Conservation (phyloP, 352 stramenopile genomes). For the Phytophthora foliorum region DNA sequence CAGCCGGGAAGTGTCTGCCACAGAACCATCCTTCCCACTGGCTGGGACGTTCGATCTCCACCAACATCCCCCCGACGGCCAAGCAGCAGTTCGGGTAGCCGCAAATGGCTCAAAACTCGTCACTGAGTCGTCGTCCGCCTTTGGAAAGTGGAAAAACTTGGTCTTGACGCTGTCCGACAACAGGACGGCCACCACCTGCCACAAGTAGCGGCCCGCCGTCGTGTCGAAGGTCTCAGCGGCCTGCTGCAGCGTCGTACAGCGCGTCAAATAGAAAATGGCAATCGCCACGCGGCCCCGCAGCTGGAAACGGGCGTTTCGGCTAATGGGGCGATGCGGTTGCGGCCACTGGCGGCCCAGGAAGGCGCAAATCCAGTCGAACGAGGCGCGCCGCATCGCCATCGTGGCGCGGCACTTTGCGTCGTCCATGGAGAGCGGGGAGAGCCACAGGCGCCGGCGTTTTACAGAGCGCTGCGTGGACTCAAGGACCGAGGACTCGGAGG, state of each 20-base stretch:
- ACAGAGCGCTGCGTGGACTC: neutral
- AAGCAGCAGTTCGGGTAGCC: constrained; percentile 33
- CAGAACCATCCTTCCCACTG: constrained; percentile 36
- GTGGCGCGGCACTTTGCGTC: constrained; percentile 9
- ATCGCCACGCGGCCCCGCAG: constrained; percentile 23
- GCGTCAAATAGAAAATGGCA: constrained; percentile 27
- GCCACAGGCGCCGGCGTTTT: constrained; percentile 24
- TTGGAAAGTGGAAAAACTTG: constrained; percentile 26
- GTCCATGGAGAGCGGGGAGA: constrained; percentile 13
- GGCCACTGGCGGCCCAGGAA: constrained; percentile 18
- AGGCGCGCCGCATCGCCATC: constrained; percentile 16
- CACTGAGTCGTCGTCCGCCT: constrained; percentile 18
- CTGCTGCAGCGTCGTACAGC: constrained; percentile 7
- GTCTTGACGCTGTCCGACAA: constrained; percentile 25
- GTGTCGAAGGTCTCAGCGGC: constrained; percentile 10
- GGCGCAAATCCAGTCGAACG: constrained; percentile 28
- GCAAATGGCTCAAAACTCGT: constrained; percentile 29
- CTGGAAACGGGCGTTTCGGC: neutral
- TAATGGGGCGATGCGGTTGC: constrained; percentile 7
- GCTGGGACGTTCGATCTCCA: constrained; percentile 29
- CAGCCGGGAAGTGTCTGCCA: constrained; percentile 26
- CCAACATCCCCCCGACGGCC: constrained; percentile 30
- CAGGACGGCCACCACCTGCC: constrained; percentile 31
- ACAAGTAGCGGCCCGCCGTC: constrained; percentile 24
- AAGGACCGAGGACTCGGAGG: neutral